These are phyloP conservation scores for Halophytophthora batemanensis DNA, from an alignment of 352 stramenopile species.

Conservation along the genomic window DNA sequence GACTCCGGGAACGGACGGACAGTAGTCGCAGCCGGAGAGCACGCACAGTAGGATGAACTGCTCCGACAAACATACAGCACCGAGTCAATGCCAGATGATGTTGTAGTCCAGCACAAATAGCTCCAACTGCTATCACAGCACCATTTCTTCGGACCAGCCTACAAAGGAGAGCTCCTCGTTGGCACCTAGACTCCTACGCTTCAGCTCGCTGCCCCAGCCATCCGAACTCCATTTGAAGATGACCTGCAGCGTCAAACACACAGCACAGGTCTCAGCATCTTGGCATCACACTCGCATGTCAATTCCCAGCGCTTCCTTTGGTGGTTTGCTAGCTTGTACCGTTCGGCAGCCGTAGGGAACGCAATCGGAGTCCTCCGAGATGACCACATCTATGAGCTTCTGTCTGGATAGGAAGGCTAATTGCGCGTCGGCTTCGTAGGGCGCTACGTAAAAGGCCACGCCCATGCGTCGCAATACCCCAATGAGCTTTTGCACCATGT, in stretches of 20 bases:
- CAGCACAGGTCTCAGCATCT: no score
- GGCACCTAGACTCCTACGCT: constrained; percentile 66
- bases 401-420: constrained; percentile 90
- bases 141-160: constrained; percentile 86
- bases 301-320: no score
- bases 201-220: constrained; percentile 87
- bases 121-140: constrained; percentile 21
- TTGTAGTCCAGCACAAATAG: neutral
- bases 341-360: constrained; percentile 93
- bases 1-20: constrained; percentile 62
- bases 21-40: constrained; percentile 89
- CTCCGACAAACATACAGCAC: constrained; percentile 1
- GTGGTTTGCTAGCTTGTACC: no score
- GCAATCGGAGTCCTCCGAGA: no score
- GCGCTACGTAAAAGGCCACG: constrained; percentile 93
- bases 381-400: constrained; percentile 90
- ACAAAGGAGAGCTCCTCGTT: constrained; percentile 83
- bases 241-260: no score
- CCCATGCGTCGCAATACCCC: constrained; percentile 52
- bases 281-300: no score
- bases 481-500: constrained; percentile 74
- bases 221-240: no score
- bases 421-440: constrained; percentile 97
- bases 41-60: constrained; percentile 85
- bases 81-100: neutral